A percentile compares a stretch with the other conserved stretches of the same genome.
Conservation (phyloP, 2,329 filamentous ascomycete genomes). For the Hymenoscyphus occultus region DNA sequence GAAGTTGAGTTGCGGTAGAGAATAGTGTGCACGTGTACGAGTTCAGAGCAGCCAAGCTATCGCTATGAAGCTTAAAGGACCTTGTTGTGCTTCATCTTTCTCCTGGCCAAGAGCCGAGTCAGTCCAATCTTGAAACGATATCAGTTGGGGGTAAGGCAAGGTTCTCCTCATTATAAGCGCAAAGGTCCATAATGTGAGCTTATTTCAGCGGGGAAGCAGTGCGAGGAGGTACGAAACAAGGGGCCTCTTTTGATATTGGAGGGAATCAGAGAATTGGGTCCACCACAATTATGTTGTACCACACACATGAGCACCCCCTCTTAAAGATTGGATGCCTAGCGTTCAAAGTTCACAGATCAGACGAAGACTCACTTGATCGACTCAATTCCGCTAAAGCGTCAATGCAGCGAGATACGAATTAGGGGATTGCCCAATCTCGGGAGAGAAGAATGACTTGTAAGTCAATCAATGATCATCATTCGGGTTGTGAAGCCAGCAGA, state of each 20-base stretch:
- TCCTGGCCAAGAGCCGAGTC: slow-evolving; percentile 2
- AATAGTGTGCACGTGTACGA: neutral
- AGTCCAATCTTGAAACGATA: neutral
- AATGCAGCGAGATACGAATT: neutral
- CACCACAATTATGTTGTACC: neutral
- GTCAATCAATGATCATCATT: slow-evolving; percentile 2
- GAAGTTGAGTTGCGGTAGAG: neutral
- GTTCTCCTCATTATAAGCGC: neutral
- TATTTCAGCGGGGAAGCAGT: neutral
- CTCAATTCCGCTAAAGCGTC: neutral
- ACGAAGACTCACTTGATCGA: neutral
- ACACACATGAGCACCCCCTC: no score
- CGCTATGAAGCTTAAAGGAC: slow-evolving; percentile 4
- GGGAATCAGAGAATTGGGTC: neutral
- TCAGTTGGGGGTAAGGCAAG: slow-evolving; percentile 1
- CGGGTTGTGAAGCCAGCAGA: slow-evolving; percentile 9
- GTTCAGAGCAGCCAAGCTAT: neutral
- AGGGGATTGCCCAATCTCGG: neutral
- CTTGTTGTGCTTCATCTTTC: slow-evolving; percentile 1
- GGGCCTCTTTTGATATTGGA: neutral
- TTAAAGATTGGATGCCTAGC: no score
- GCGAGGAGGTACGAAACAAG: neutral
- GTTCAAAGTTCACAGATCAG: neutral
- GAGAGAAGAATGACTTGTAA: neutral
- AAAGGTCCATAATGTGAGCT: neutral